Base-by-base conservation (phyloP, 2,329 filamentous ascomycete species). In the Fusarium algeriense region DNA sequence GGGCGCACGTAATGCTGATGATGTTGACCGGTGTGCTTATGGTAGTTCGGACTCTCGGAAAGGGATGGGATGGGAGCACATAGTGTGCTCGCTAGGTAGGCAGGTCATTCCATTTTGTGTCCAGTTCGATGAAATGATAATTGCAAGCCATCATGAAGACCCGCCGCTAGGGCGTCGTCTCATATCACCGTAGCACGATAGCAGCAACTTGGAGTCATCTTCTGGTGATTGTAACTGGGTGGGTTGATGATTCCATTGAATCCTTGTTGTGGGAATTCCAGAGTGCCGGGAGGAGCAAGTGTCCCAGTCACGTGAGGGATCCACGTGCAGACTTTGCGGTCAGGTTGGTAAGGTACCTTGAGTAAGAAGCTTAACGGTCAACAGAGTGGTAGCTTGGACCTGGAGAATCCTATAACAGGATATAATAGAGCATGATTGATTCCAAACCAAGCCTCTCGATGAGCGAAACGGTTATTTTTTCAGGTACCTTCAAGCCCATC, bases 231-330 rank as follows among this genome's bases (percentile, higher is more conserved):
- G 64, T 64, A 61, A 62, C 56, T 72, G 60, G 50, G 70, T 75
- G 73, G 73, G 60, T 73, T 44, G 73, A 61, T 61, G 67, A 57
- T 30, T 30, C 30, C 30, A 30, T 66, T 63, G 54, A 52, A 70
- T 72, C 62, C 48, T 64, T 62, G 62, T 70, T 75, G 73, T 75
- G 73, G 61, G 71, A 75, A 70, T 59, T 34, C 64, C 46, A 54
- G 45, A 45, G 40, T n/a, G 38, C 55, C 37, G 41, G 55, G 57
- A 75, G 55, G 57, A 67, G 50, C 57, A 66, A 61, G 62, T 49
- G 57, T 60, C 17, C 23, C 40, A 32, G 44, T 74, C 73, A 75
- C 73, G 73, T 75, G 73, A 15, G 34, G 5, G 5, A 10, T 30
- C 37, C 26, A 12, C 23, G 23, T 23, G 23, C 23, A 23, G 23